Evolutionary conservation across 2,329 filamentous ascomycete genomes (phyloP).

Genomic region (Pseudocercospora eumusae): DNA sequence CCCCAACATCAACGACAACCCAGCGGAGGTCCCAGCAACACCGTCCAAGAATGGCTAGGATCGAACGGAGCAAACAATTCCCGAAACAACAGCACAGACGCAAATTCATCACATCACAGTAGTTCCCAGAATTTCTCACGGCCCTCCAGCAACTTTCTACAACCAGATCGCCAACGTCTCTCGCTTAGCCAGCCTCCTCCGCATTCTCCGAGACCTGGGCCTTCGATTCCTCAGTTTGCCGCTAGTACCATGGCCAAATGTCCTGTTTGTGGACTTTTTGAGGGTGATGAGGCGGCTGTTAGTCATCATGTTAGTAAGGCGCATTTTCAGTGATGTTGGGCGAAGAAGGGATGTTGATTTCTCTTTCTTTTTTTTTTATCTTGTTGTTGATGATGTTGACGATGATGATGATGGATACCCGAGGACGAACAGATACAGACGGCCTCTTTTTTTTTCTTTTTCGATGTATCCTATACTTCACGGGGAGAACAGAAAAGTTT

Average conservation of each 20-base stretch:
- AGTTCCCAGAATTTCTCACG: constrained; percentile 16
- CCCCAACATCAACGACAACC: constrained; percentile 17
- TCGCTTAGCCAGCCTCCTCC: constrained; percentile 23
- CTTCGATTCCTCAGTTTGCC: constrained; percentile 1
- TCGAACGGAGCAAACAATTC: neutral
- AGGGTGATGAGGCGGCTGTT: constrained; percentile 41
- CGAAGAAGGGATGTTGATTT: too few species aligned
- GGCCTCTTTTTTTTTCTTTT: neutral
- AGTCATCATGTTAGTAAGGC: constrained; percentile 37
- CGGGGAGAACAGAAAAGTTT: neutral
- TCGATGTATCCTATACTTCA: neutral
- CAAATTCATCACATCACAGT: neutral
- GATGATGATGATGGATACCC: constrained; percentile 10
- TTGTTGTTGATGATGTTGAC: neutral
- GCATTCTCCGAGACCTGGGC: neutral
- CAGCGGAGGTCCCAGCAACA: constrained; percentile 8
- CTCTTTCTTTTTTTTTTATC: too few species aligned
- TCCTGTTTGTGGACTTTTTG: constrained; percentile 38
- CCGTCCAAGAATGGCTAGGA: constrained; percentile 26
- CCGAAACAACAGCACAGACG: constrained; percentile 13
- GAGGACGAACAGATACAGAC: neutral
- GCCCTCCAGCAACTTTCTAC: constrained; percentile 20
- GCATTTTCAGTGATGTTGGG: constrained; percentile 33
- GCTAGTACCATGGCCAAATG: constrained; percentile 27
- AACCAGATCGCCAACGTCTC: constrained; percentile 32